phyloP scores from a whole-genome alignment of 805 yeast genomes.

The Saccharomycopsis guyanensis region DNA sequence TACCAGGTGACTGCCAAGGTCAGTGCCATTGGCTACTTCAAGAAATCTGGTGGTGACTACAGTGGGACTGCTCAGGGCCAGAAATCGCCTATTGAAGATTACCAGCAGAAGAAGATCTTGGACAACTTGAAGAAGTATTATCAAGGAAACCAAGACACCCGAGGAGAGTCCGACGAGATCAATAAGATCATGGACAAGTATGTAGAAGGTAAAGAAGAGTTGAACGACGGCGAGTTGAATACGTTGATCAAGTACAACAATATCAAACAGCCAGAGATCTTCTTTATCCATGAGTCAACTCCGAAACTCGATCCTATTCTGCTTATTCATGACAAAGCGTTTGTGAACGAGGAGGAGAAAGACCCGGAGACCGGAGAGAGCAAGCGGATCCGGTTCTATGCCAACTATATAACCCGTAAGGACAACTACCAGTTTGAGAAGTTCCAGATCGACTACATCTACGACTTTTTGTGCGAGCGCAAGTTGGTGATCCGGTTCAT shows the following conservation, averaged over 20 bases:
- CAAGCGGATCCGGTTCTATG: constrained; percentile 15
- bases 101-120: constrained; percentile 1
- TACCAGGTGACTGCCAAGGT: constrained; percentile 42
- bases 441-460: constrained; percentile 16
- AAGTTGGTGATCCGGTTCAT: constrained; percentile 17
- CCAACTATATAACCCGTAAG: constrained; percentile 11
- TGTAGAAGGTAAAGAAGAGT: constrained; percentile 2
- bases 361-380: constrained; percentile 9
- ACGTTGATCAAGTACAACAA: constrained; percentile 9
- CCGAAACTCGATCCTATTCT: constrained; percentile 18
- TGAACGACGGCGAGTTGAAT: constrained; percentile 10
- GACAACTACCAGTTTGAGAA: constrained; percentile 16
- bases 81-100: constrained; percentile 18
- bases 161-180: not conserved
- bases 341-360: constrained; percentile 11
- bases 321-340: constrained; percentile 10
- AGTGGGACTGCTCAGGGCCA: constrained; percentile 21
- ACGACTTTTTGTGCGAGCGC: constrained; percentile 16
- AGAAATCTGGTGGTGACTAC: constrained; percentile 14
- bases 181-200: constrained; percentile 7
- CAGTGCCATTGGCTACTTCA: constrained; percentile 32
- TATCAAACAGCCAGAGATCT: constrained; percentile 11
- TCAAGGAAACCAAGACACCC: not conserved
- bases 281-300: constrained; percentile 19
- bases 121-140: not conserved